Evolutionary conservation across 148 eudicot species (phyloP).

Genomic region (Rhododendron ferrugineum): DNA sequence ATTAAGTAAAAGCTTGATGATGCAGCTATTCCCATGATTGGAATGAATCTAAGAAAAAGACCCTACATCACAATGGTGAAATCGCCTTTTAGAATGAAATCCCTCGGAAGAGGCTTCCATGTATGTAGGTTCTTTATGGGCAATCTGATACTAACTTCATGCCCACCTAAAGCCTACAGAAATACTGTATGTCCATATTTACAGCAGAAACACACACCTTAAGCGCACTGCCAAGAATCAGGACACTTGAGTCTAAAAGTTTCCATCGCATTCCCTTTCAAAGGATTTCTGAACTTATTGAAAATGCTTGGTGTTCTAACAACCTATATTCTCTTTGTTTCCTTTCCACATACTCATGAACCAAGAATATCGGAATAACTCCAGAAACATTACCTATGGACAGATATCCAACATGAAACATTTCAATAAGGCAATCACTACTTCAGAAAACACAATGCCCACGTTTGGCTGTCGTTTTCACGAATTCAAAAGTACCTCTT

Average conservation of each 20-base stretch:
- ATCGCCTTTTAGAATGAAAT: not conserved
- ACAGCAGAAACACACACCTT: constrained; percentile 51
- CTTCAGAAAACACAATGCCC: not conserved
- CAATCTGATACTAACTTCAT: constrained; percentile 16
- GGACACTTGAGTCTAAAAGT: constrained; percentile 29
- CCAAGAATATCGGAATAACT: not conserved
- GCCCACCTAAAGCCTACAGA: constrained; percentile 59
- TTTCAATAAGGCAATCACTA: not conserved
- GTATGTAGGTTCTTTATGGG: constrained; percentile 14
- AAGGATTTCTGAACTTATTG: not conserved
- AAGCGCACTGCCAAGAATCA: constrained; percentile 54
- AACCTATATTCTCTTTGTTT: not conserved
- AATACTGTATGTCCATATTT: constrained; percentile 56
- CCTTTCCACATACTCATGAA: not conserved
- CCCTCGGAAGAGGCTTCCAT: not conserved
- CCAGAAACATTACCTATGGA: not conserved
- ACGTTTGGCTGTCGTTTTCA: not conserved
- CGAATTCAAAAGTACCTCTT: not conserved
- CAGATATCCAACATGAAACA: not conserved
- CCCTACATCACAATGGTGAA: not conserved
- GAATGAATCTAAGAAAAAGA: not conserved
- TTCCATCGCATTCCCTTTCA: not conserved
- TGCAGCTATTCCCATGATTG: not conserved
- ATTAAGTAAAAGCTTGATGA: not conserved
- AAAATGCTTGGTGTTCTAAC: not conserved